These are phyloP conservation scores for Dioscorea cayenensis DNA, from an alignment of 116 monocot genomes.

Conservation along the genomic window DNA sequence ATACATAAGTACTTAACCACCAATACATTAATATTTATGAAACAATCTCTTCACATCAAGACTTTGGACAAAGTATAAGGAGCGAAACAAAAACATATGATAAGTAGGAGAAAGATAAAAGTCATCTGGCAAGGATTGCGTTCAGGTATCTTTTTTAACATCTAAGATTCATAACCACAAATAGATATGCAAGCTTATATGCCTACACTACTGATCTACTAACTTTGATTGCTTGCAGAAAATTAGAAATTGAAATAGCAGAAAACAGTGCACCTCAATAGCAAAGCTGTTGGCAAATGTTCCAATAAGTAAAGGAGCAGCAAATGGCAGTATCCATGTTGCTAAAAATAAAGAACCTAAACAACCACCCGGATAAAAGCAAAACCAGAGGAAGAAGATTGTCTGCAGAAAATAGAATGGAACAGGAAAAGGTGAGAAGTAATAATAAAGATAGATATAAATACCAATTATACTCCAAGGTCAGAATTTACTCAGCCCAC, in stretches of 20 bases:
- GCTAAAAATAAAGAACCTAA: constrained; percentile 76
- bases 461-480: not conserved
- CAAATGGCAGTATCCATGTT: constrained; percentile 81
- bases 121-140: too few relatives aligned
- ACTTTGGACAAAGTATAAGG: too few relatives aligned
- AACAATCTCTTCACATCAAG: too few relatives aligned
- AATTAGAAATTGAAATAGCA: constrained; percentile 1
- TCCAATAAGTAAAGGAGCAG: constrained; percentile 71
- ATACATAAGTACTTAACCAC: too few relatives aligned
- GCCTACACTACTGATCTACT: too few relatives aligned
- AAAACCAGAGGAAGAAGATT: constrained; percentile 89
- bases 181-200: too few relatives aligned
- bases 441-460: not conserved
- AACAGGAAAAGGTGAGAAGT: not conserved
- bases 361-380: constrained; percentile 83
- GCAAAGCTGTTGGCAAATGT: constrained; percentile 67
- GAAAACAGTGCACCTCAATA: constrained; percentile 47
- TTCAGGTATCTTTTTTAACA: too few relatives aligned
- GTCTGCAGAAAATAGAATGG: constrained; percentile 48
- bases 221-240: not conserved
- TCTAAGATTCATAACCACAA: too few relatives aligned
- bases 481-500: not conserved
- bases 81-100: too few relatives aligned
- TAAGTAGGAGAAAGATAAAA: too few relatives aligned
- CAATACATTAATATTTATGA: too few relatives aligned